Base-by-base conservation (phyloP, 73 alveolate species). In the Paramecium pentaurelia region DNA sequence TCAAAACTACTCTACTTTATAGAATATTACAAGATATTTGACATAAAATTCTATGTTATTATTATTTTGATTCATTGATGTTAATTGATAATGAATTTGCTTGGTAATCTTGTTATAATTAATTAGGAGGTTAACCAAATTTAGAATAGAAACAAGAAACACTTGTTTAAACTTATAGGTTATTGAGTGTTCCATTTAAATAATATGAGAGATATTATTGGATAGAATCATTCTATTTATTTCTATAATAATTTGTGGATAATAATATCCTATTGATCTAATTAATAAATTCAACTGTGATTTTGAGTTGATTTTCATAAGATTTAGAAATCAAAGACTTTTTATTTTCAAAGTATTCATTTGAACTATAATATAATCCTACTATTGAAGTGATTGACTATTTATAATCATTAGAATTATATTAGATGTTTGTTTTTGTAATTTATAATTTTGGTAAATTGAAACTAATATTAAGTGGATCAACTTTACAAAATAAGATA, bases 61-160 rank as follows among this genome's bases (percentile, higher is more conserved):
- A 8, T 45, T 38, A 44, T 73, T 73, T 10, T 22, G 71, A 45
- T 22, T 80, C 44, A 44, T 80, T 42, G 4, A 37, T 22, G 27
- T 34, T 25, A 16, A 80, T 14, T 1, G 71, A 11, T 25, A 45
- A 12, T 28, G 8, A 47, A 49, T 80, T 42, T 9, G 77, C 91
- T 80, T 80, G 8, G 18, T 80, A 80, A 27, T 80, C 91, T 49
- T 42, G 2, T 44, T 34, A 38, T 73, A 73, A 73, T 73, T 73
- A 38, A 73, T 73, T 73, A 12, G 87, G 87, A 12, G 87, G 59
- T 36, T 73, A 73, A 73, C 87, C 87, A 73, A 73, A 73, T 34
- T 40, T 73, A 10, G 87, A 73, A 73, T 73, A 73, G 47, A 37
- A 73, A n/a, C 60, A 73, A 14, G 54, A 71, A 3, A 59, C 1